Evolutionary conservation across 352 stramenopile species (phyloP).

Genomic region (Pythium myriotylum): DNA sequence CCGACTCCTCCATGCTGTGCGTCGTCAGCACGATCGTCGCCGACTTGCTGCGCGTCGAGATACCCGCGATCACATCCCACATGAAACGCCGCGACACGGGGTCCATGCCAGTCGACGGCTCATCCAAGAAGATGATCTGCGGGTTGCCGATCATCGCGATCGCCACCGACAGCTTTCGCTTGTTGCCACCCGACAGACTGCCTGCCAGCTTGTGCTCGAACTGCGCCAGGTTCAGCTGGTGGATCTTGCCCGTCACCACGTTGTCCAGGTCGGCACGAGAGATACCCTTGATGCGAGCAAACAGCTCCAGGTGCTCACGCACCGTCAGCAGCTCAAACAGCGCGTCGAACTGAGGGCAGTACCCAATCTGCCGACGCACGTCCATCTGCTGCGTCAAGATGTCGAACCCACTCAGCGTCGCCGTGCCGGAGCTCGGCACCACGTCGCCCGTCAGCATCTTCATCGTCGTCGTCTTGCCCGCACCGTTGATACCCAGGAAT

Average conservation of each 20-base stretch:
- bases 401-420: constrained; percentile 67
- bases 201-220: constrained; percentile 77
- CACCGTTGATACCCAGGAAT: constrained; percentile 95
- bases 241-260: constrained; percentile 68
- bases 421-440: constrained; percentile 51
- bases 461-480: constrained; percentile 95
- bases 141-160: constrained; percentile 93
- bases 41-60: constrained; percentile 68
- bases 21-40: constrained; percentile 93
- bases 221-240: constrained; percentile 65
- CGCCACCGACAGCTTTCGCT: constrained; percentile 92
- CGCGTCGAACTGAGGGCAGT: constrained; percentile 93
- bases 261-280: constrained; percentile 36
- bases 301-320: constrained; percentile 88
- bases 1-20: constrained; percentile 97
- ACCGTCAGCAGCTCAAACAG: constrained; percentile 86
- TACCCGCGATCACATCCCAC: constrained; percentile 93
- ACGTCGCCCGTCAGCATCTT: constrained; percentile 94
- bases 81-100: constrained; percentile 94
- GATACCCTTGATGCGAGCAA: constrained; percentile 90
- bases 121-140: constrained; percentile 92
- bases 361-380: constrained; percentile 83
- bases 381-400: constrained; percentile 75
- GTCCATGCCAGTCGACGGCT: constrained; percentile 92
- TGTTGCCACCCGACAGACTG: constrained; percentile 88